Evolutionary conservation across 148 eudicot species (phyloP), one percentile per base, ranked within the genome.

Genomic region (Chenopodium suecicum): DNA sequence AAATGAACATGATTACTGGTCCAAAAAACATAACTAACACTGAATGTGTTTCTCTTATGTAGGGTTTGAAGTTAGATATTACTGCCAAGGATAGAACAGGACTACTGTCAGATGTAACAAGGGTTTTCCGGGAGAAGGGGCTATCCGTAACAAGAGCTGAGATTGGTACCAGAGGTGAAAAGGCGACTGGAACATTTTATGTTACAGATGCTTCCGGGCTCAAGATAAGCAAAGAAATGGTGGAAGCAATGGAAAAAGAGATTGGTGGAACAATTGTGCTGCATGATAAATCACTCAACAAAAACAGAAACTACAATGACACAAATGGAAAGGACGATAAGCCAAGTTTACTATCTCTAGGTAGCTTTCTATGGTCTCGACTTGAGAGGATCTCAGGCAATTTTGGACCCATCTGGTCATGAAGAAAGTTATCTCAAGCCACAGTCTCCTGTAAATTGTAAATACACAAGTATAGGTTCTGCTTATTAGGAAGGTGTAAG

Each of bases 31-130:
- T 17, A 56, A 37, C 44, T 71, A 19, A 63, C 7, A 72, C 0
- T 22, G 10, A 41, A 73, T 48, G 9, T 44, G 5, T 6, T 2
- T 48, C 4, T 11, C 17, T 50, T 81, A 32, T 71, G 70, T 87
- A 95, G 98, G 98, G 94, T 25, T 47, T 93, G 83, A 87, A 90
- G 83, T 63, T 95, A 82, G 94, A 93, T 29, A 82, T 95, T 27
- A 78, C 85, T 75, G 93, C 96, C 69, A 78, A 74, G 73, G 82
- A 93, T 85, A 86, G 93, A 71, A 31, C 67, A 13, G 96, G 97
- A 62, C 83, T 95, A 27, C 89, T 95, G 19, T 89, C 94, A 9
- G 91, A 95, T 31, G 82, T 93, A 25, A 93, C 97, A 46, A 88
- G 94, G 76, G 91, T 86, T 16, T 90, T 95, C 64, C 86, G 92